Percentiles rank a stretch among this genome's conserved stretches.
phyloP scores from a whole-genome alignment of 2,329 filamentous ascomycete genomes.

The Cercospora citrullina region DNA sequence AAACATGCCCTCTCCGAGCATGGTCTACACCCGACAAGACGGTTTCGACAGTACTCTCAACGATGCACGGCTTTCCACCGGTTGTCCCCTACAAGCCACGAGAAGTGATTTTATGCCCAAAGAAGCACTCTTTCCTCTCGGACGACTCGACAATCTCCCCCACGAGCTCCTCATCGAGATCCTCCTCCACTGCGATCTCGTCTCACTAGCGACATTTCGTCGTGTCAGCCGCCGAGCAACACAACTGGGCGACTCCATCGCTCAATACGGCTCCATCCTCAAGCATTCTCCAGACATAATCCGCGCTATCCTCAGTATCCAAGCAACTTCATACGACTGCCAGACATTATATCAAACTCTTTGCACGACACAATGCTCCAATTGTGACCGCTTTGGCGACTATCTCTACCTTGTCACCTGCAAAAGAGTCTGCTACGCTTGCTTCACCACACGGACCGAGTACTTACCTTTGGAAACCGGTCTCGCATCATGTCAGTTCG shows the following conservation, averaged over 20 bases:
- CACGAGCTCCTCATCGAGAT: neutral
- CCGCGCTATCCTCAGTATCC: neutral
- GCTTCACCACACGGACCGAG: neutral
- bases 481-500: neutral
- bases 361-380: neutral
- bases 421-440: neutral
- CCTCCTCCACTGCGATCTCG: neutral
- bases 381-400: neutral
- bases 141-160: neutral
- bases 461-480: neutral
- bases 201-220: neutral
- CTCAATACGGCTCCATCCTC: neutral
- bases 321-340: neutral
- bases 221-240: neutral
- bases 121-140: neutral
- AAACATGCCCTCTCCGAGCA: neutral
- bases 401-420: neutral
- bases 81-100: neutral
- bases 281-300: neutral
- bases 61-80: neutral
- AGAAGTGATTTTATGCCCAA: neutral
- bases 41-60: neutral
- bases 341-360: neutral
- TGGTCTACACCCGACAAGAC: neutral
- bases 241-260: neutral